phyloP scores from a whole-genome alignment of 2,329 filamentous ascomycete genomes.

The Bipolaris cookei region DNA sequence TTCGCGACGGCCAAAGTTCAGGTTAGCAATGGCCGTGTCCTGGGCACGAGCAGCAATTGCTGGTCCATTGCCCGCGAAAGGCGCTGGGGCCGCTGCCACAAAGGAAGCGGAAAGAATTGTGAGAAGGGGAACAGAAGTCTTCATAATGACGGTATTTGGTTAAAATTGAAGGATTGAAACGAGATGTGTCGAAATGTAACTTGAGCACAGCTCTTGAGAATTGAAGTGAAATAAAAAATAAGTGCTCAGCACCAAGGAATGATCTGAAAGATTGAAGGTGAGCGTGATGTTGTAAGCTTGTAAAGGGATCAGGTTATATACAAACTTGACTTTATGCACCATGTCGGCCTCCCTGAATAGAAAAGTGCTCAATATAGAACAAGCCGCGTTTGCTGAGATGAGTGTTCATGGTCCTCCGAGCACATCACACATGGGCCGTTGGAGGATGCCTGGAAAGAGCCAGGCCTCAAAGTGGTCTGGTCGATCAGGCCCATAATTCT shows the following conservation, averaged over 20 bases:
- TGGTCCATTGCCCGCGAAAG: slow-evolving; percentile 39
- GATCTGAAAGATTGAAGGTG: slow-evolving; percentile 24
- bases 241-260: slow-evolving; percentile 45
- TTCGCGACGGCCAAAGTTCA: slow-evolving; percentile 33
- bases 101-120: slow-evolving; percentile 45
- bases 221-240: slow-evolving; percentile 31
- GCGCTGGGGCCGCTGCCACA: slow-evolving; percentile 41
- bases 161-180: slow-evolving; percentile 28
- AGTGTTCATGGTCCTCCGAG: slow-evolving; percentile 35
- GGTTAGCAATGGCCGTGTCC: slow-evolving; percentile 29
- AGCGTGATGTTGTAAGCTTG: slow-evolving; percentile 23
- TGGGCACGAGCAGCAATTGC: slow-evolving; percentile 33
- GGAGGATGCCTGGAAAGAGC: slow-evolving; percentile 38
- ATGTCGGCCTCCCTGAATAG: slow-evolving; percentile 16
- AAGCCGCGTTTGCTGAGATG: slow-evolving; percentile 24
- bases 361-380: slow-evolving; percentile 16
- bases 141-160: slow-evolving; percentile 38
- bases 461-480: slow-evolving; percentile 27
- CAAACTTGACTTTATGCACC: slow-evolving; percentile 9
- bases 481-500: slow-evolving; percentile 33
- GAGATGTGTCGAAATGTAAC: slow-evolving; percentile 32
- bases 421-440: slow-evolving; percentile 44
- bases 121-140: slow-evolving; percentile 42
- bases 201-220: slow-evolving; percentile 48
- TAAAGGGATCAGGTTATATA: slow-evolving; percentile 33